Conservation (phyloP, 257 asterid species). For the Jacaranda copaia region DNA sequence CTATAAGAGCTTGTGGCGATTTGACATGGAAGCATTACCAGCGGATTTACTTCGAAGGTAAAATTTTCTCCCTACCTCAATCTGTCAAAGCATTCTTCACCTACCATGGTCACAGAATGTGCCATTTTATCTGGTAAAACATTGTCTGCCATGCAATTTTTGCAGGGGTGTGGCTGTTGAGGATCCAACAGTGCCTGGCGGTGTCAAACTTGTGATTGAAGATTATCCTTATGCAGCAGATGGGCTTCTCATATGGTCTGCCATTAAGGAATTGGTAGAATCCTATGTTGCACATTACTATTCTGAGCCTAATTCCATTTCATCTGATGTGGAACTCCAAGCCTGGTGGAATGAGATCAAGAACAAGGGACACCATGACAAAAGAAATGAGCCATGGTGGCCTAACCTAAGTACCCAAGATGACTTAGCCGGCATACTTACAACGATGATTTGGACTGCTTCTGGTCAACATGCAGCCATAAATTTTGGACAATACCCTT, state of each 20-base stretch:
- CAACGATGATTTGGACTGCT: constrained; percentile 85
- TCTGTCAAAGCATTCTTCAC: background rate
- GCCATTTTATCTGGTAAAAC: no score
- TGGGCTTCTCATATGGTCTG: constrained; percentile 89
- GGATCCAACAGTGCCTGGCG: constrained; percentile 80
- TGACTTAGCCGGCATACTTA: constrained; percentile 67
- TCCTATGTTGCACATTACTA: constrained; percentile 80
- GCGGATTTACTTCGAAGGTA: constrained; percentile 82
- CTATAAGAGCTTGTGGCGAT: constrained; percentile 80
- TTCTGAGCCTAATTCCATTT: constrained; percentile 61
- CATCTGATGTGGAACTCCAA: constrained; percentile 79
- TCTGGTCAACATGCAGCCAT: constrained; percentile 99
- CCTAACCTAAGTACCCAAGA: constrained; percentile 72
- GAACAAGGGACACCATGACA: constrained; percentile 75
- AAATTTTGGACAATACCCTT: constrained; percentile 93
- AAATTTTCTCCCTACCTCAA: background rate
- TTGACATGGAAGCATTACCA: constrained; percentile 87
- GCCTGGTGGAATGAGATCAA: constrained; percentile 93
- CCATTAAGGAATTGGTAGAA: constrained; percentile 76
- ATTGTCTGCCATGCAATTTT: background rate
- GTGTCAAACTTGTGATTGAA: constrained; percentile 79
- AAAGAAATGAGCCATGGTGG: constrained; percentile 90
- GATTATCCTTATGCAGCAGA: constrained; percentile 97
- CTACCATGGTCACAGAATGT: no score
- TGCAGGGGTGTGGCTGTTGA: constrained; percentile 89